These are phyloP conservation scores for Xerocomellus amylosporus DNA, from an alignment of 768 basidiomycete genomes.

Conservation along the genomic window DNA sequence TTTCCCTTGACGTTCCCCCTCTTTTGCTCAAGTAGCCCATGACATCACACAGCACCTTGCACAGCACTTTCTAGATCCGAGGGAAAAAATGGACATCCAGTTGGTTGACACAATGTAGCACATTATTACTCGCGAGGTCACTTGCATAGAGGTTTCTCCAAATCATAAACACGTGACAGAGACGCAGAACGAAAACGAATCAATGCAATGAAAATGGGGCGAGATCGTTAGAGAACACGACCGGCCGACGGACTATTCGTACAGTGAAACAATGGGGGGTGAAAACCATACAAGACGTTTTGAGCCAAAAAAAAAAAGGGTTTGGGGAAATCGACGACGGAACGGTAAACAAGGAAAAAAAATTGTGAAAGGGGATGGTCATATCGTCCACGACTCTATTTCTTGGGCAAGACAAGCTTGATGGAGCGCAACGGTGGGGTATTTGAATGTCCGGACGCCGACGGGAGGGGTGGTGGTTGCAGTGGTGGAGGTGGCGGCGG, in stretches of 20 bases:
- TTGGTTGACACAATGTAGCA: neutral
- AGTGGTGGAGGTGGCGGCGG: constrained; percentile 15
- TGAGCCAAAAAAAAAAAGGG: neutral
- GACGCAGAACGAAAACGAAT: neutral
- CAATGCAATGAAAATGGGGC: neutral
- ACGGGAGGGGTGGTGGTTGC: constrained; percentile 1
- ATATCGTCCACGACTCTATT: constrained; percentile 16
- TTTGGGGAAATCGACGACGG: neutral
- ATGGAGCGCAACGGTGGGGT: constrained; percentile 31
- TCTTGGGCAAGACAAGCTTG: constrained; percentile 32
- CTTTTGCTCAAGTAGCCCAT: neutral
- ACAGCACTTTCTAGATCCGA: neutral
- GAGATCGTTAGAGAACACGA: neutral
- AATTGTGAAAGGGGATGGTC: neutral
- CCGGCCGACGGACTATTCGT: constrained; percentile 8
- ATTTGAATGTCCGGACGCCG: constrained; percentile 18
- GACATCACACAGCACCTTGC: neutral
- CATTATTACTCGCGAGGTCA: neutral
- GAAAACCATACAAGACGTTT: neutral
- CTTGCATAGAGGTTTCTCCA: neutral
- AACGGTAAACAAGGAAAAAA: neutral
- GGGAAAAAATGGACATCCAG: neutral
- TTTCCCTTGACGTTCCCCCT: neutral
- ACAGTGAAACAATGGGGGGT: constrained; percentile 1
- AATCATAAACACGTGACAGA: neutral